Evolutionary conservation across 2,329 filamentous ascomycete species (phyloP).

Genomic region (Cordyceps fumosorosea): DNA sequence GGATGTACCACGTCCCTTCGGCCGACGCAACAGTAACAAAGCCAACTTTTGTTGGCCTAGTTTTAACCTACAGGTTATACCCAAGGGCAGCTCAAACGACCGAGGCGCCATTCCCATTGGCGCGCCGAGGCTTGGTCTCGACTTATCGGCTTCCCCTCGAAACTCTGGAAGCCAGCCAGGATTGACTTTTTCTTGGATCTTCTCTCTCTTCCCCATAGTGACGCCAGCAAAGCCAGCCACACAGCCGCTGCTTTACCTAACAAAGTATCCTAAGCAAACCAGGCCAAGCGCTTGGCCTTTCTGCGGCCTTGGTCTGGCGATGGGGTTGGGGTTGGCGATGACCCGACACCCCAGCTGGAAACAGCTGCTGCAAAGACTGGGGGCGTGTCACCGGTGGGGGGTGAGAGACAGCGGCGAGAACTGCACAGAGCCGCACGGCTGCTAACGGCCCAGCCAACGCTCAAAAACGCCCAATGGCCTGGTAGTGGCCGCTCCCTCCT

Average conservation of each 20-base stretch:
- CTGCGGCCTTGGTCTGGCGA: background rate
- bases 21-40: too few relatives aligned
- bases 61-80: too few relatives aligned
- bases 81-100: background rate
- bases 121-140: background rate
- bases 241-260: background rate
- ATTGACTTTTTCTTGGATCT: background rate
- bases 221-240: background rate
- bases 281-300: background rate
- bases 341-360: background rate
- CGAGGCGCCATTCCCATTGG: background rate
- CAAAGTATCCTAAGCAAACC: background rate
- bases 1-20: too few relatives aligned
- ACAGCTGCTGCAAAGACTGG: background rate
- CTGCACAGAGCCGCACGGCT: too few relatives aligned
- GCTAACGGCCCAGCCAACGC: too few relatives aligned
- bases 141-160: background rate
- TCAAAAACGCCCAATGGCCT: background rate
- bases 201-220: background rate
- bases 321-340: too few relatives aligned
- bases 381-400: background rate
- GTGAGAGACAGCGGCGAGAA: background rate
- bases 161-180: background rate
- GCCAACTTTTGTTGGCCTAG: background rate
- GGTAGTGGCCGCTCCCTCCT: background rate